Evolutionary conservation across 306 rosid genomes (phyloP).

Genomic region (Abrus pulchellus): DNA sequence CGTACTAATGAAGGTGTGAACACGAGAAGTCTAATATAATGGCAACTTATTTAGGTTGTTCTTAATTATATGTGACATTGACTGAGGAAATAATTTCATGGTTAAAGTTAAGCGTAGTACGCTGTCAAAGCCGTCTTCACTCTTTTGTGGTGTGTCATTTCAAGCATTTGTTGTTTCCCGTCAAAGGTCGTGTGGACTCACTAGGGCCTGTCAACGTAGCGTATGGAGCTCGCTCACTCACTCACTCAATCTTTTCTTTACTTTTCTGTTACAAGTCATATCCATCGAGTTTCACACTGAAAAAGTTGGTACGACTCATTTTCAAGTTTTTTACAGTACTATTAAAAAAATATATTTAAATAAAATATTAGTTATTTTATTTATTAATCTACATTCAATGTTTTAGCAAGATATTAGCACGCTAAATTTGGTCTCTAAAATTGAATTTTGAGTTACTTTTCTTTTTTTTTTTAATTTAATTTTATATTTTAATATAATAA

Average conservation of each 20-base stretch:
- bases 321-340: no score
- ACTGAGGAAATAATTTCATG: background rate
- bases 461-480: no score
- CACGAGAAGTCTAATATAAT: slow-evolving; percentile 7
- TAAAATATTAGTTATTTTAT: no score
- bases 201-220: slow-evolving; percentile 37
- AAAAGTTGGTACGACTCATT: background rate
- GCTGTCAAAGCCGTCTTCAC: background rate
- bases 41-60: background rate
- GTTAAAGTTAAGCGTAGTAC: background rate
- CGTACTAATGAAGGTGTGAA: background rate
- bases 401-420: no score
- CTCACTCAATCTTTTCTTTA: background rate
- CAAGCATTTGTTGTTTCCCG: slow-evolving; percentile 11
- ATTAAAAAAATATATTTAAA: no score
- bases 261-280: background rate
- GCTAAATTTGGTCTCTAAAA: no score
- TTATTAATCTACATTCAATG: no score
- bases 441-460: no score
- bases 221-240: slow-evolving; percentile 33
- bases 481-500: no score
- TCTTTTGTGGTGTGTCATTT: background rate
- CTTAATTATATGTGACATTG: slow-evolving; percentile 4
- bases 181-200: slow-evolving; percentile 40
- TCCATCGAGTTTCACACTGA: slow-evolving; percentile 26